These are phyloP conservation scores for Aspergillus pseudoglaucus DNA, from an alignment of 2,329 filamentous ascomycete genomes.

Conservation along the genomic window DNA sequence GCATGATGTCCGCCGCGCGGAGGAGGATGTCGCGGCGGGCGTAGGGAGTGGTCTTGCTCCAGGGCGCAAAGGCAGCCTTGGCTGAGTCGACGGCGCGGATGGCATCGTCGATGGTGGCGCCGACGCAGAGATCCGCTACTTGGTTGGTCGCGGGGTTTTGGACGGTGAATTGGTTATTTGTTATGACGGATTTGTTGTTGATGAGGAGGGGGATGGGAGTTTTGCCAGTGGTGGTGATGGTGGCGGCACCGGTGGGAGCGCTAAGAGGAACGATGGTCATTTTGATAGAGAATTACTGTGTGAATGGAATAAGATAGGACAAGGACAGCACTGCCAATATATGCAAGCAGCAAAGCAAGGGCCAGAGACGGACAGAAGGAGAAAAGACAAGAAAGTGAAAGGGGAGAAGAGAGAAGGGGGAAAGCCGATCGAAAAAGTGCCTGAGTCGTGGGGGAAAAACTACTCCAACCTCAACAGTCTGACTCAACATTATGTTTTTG, in stretches of 20 bases:
- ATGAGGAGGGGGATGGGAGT: constrained; percentile 36
- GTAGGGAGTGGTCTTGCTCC: constrained; percentile 57
- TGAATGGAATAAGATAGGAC: too few relatives aligned
- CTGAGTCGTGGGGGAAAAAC: too few relatives aligned
- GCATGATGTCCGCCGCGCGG: constrained; percentile 33
- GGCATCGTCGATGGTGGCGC: constrained; percentile 51
- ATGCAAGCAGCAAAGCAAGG: not conserved
- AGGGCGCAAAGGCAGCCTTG: constrained; percentile 61
- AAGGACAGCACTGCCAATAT: too few relatives aligned
- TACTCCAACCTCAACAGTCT: too few relatives aligned
- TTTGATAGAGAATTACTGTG: not conserved
- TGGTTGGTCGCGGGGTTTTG: constrained; percentile 50
- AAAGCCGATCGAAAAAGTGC: too few relatives aligned
- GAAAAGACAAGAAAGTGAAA: not conserved
- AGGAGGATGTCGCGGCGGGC: constrained; percentile 61
- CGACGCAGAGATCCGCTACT: constrained; percentile 50
- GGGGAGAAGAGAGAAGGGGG: not conserved
- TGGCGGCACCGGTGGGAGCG: constrained; percentile 1
- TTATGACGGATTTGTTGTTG: constrained; percentile 37
- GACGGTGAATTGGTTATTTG: constrained; percentile 42
- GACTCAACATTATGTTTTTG: too few relatives aligned
- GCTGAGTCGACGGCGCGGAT: constrained; percentile 55
- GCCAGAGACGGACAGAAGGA: not conserved
- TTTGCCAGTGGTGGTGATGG: constrained; percentile 11
- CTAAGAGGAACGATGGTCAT: not conserved